Evolutionary conservation across 768 basidiomycete genomes (phyloP).

Genomic region (Podaxis sp.): DNA sequence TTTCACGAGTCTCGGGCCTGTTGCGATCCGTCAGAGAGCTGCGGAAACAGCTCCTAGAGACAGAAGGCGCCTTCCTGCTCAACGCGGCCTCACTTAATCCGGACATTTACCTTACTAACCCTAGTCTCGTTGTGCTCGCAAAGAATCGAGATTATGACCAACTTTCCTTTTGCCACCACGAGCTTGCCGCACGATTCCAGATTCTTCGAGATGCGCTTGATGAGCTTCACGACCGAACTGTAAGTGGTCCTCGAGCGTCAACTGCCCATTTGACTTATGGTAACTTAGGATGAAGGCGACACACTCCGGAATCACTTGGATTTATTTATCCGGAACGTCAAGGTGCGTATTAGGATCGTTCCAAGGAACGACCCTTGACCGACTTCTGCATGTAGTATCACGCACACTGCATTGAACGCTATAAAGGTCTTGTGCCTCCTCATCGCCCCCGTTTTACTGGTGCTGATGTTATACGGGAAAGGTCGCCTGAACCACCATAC

Average conservation of each 20-base stretch:
- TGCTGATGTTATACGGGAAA: background rate
- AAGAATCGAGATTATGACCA: background rate
- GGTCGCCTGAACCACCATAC: slow-evolving; percentile 3
- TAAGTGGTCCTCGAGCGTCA: background rate
- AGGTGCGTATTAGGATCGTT: background rate
- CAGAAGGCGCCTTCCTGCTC: background rate
- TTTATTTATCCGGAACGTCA: background rate
- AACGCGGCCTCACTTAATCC: slow-evolving; percentile 8
- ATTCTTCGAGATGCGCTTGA: slow-evolving; percentile 3
- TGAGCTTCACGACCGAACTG: slow-evolving; percentile 4
- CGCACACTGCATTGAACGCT: background rate
- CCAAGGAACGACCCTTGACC: background rate
- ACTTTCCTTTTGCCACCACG: background rate
- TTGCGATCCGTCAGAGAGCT: slow-evolving; percentile 2
- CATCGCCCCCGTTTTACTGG: too few relatives aligned
- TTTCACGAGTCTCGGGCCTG: slow-evolving; percentile 1
- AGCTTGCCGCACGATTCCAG: background rate
- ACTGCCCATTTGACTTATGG: background rate
- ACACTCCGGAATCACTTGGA: background rate
- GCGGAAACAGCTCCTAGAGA: background rate
- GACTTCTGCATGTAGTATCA: background rate
- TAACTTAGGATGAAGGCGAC: background rate
- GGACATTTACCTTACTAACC: background rate
- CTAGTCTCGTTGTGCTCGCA: background rate
- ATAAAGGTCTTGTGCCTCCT: background rate